These are phyloP conservation scores for Trichoderma gamsii DNA, from an alignment of 495 filamentous ascomycete genomes.

Conservation along the genomic window DNA sequence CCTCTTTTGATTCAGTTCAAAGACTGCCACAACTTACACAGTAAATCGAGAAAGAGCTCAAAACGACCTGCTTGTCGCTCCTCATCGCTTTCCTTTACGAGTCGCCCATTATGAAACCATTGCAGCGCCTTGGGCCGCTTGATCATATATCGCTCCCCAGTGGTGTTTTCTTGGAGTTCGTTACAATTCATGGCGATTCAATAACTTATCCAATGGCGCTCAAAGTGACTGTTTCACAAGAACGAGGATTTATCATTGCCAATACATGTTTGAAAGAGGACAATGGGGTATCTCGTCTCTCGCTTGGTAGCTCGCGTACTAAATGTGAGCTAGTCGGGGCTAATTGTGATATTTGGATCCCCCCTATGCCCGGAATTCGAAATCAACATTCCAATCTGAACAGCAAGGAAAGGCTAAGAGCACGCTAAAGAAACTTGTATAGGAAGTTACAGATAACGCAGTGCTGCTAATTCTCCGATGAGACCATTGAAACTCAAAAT, in stretches of 20 bases:
- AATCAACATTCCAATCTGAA: too few relatives aligned
- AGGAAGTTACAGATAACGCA: too few relatives aligned
- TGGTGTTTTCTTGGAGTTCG: not conserved
- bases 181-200: not conserved
- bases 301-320: not conserved
- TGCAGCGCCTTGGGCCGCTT: constrained; percentile 4
- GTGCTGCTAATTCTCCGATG: too few relatives aligned
- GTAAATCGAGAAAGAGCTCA: not conserved
- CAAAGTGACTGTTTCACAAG: not conserved
- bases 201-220: not conserved
- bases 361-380: too few relatives aligned
- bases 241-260: not conserved
- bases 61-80: constrained; percentile 2
- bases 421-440: too few relatives aligned
- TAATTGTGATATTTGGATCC: not conserved
- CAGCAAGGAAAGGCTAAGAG: too few relatives aligned
- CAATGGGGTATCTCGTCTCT: not conserved
- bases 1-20: not conserved
- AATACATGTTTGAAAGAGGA: not conserved
- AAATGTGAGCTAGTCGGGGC: not conserved
- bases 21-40: not conserved
- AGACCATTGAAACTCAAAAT: too few relatives aligned
- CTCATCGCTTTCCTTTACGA: not conserved
- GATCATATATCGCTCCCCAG: constrained; percentile 5
- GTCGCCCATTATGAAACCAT: not conserved